Conservation (phyloP, 2,329 filamentous ascomycete species). For the Colletotrichum zoysiae region DNA sequence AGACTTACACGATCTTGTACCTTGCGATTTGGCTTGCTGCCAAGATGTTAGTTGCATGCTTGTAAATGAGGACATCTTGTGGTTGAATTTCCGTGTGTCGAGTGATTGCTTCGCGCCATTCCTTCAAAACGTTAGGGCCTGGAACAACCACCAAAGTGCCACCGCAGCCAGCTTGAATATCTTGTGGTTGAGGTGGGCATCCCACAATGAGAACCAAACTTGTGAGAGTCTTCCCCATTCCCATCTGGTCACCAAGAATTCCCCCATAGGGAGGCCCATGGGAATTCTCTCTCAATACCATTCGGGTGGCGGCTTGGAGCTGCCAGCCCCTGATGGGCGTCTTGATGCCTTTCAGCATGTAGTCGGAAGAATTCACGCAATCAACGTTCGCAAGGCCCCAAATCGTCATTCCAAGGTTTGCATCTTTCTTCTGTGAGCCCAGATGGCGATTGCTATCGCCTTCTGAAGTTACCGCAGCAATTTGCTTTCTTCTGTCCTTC, state of each 20-base stretch:
- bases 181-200: conserved; percentile 56
- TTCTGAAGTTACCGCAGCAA: neutral
- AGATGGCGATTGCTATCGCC: conserved; percentile 1
- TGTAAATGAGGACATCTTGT: neutral
- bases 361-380: neutral
- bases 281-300: conserved; percentile 63
- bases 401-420: neutral
- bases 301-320: conserved; percentile 57
- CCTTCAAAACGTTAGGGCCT: conserved; percentile 11
- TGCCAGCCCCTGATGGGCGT: neutral
- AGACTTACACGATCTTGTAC: conserved; percentile 21
- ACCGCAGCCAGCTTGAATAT: conserved; percentile 51
- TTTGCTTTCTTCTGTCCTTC: neutral
- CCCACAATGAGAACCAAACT: conserved; percentile 51
- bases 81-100: neutral
- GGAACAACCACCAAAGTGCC: conserved; percentile 52
- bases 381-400: neutral
- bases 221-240: conserved; percentile 74
- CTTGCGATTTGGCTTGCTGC: neutral
- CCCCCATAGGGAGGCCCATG: conserved; percentile 60
- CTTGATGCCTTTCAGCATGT: conserved; percentile 1
- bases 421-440: neutral
- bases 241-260: conserved; percentile 73
- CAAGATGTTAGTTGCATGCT: neutral
- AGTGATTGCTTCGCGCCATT: neutral